Base-by-base conservation (phyloP, 2,329 filamentous ascomycete species). In the Chaetomium olivaceum region DNA sequence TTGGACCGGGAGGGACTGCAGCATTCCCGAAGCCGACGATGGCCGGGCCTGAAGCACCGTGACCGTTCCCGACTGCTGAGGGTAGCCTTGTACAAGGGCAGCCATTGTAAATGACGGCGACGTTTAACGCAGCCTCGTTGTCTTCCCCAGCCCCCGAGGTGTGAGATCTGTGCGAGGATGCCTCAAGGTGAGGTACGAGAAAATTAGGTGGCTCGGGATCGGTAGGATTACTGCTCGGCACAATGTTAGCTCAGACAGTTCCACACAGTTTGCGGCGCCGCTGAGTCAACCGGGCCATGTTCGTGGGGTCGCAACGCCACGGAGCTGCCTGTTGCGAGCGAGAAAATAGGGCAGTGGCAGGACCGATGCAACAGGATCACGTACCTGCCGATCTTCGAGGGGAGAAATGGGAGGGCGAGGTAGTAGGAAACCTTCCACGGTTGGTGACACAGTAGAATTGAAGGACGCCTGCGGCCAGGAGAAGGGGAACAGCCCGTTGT, bases 61-160 rank as follows among this genome's bases (percentile, higher is more conserved):
- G 73, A 88, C 84, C 71, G 90, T 88, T 78, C 84, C 83, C 75
- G 88, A 87, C 79, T 92, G 89, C 80, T 91, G 89, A 74, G 91
- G 87, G 76, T 91, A 91, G 68, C 89, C 87, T 81, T 94, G 91
- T 75, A 93, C 89, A 82, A 94, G 84, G 78, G 91, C 90, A 82
- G 91, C 91, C 91, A 95, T 94, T 77, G 77, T 89, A 83, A 58
- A 58, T 65, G 23, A 56, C 36, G 51, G 50, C 46, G 43, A 33
- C 16, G 21, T 58, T 27, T 68, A 65, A 72, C 67, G 67, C 67
- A 69, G 69, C 58, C 56, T 25, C 11, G 43, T 31, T 25, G 27
- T n/a, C 46, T 55, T 62, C n/a, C 27, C 25, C 27, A 21, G 14
- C 1, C 39, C 25, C 55, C 54, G 31, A 46, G 59, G 52, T 60